These are phyloP conservation scores for Populus simonii DNA, from an alignment of 345 rosid genomes.

Conservation along the genomic window DNA sequence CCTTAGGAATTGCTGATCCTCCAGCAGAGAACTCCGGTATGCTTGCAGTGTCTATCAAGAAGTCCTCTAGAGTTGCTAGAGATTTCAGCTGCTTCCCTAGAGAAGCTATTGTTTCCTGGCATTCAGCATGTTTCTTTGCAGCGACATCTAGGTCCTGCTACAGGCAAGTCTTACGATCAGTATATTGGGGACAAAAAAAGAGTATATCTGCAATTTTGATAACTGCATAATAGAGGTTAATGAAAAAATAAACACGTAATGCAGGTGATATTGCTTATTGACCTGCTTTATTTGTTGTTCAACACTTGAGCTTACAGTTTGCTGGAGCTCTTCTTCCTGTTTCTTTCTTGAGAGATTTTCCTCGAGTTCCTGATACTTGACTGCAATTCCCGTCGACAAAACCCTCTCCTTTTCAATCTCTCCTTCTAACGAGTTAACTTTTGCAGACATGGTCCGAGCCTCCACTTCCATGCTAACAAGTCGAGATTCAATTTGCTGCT, in stretches of 20 bases:
- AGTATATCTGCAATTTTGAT: not conserved
- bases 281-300: conserved; percentile 88
- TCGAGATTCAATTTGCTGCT: conserved; percentile 53
- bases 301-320: conserved; percentile 28
- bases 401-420: conserved; percentile 59
- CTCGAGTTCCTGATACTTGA: conserved; percentile 62
- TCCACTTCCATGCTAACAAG: conserved; percentile 49
- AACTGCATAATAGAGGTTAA: not conserved
- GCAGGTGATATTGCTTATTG: not conserved
- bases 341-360: conserved; percentile 55
- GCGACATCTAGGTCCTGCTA: conserved; percentile 70
- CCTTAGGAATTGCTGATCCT: conserved; percentile 26
- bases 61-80: conserved; percentile 91
- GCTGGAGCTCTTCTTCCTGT: conserved; percentile 47
- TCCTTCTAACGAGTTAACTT: conserved; percentile 51
- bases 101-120: conserved; percentile 92
- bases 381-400: conserved; percentile 38
- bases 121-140: conserved; percentile 78
- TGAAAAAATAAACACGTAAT: not conserved
- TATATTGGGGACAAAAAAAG: not conserved
- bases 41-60: conserved; percentile 70
- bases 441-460: conserved; percentile 39
- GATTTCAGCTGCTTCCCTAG: conserved; percentile 81
- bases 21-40: conserved; percentile 40
- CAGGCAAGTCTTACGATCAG: conserved; percentile 6